Evolutionary conservation across 768 basidiomycete species (phyloP), one percentile per base, ranked within the genome.

Genomic region (Kwoniella mangroviensis): DNA sequence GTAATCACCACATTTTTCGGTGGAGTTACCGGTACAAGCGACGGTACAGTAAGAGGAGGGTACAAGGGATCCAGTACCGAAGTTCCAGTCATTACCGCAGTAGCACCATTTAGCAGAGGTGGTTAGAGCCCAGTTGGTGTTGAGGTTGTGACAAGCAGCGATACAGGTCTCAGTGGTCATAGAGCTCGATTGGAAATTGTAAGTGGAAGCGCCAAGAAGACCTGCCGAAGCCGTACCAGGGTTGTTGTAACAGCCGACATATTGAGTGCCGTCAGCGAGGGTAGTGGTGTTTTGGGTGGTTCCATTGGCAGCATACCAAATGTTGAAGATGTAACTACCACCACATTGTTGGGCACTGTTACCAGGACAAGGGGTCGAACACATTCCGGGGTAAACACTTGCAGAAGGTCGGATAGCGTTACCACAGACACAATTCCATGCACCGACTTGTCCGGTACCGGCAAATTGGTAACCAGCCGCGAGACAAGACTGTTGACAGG

Each of bases 121-220:
- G 49, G 81, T 80, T 34, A 72, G 40, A 21, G 76, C 73, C 81
- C 81, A 82, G 21, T 71, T 76, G 21, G 74, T 63, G 53, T 74
- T 73, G 21, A 65, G 45, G 57, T 73, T 43, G 57, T 64, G 61
- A 58, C 81, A 82, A 24, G 75, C 75, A 24, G 73, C 66, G n/a
- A 71, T 56, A 61, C 81, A 82, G 19, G 71, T 45, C 15, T 75
- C 71, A 63, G 67, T 78, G 55, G 81, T 82, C 73, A 82, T 74
- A 1, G 72, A n/a, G 17, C 24, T 42, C 19, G 73, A 71, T 19
- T 51, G 60, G 73, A 75, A 79, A 49, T 55, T 70, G 73, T 78
- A 79, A 57, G 59, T 67, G 1, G 71, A 21, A 12, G 66, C 15
- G 28, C 67, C 65, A 28, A 67, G 42, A 13, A 81, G 63, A 66